These are phyloP conservation scores for Annona squamosa DNA, from an alignment of 164 flowering plant species.

Conservation along the genomic window DNA sequence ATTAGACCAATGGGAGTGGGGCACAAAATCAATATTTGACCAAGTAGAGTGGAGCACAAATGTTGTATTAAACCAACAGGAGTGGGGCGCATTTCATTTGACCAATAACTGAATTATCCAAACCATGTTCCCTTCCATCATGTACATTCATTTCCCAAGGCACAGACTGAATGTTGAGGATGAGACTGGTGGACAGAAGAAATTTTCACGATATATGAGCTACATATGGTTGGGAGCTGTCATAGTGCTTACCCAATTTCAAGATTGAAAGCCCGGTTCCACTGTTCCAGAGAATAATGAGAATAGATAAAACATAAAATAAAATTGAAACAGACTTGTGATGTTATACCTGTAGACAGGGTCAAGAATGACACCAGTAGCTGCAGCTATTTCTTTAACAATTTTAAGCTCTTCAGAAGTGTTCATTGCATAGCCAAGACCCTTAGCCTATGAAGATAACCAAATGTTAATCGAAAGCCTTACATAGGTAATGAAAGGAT, in stretches of 20 bases:
- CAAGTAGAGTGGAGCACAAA: no score
- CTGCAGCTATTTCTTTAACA: conserved; percentile 68
- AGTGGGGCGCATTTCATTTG: neutral
- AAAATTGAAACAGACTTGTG: neutral
- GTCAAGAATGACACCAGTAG: conserved; percentile 84
- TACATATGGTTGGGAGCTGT: neutral
- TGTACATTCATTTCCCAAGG: neutral
- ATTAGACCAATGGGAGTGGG: no score
- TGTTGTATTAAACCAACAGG: no score
- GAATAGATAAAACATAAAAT: neutral
- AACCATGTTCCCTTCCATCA: neutral
- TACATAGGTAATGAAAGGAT: no score
- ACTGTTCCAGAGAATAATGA: no score
- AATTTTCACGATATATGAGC: neutral
- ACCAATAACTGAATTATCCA: neutral
- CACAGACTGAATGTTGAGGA: neutral
- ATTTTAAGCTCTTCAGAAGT: conserved; percentile 77
- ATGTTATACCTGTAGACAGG: conserved; percentile 77
- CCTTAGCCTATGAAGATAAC: conserved; percentile 56
- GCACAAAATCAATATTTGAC: no score
- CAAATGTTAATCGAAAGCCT: no score
- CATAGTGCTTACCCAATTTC: neutral
- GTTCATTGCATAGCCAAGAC: conserved; percentile 63
- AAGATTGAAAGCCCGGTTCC: neutral
- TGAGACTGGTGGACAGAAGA: neutral